These are phyloP conservation scores for Plasmodium fragile DNA, from an alignment of 169 alveolate species.

Conservation along the genomic window DNA sequence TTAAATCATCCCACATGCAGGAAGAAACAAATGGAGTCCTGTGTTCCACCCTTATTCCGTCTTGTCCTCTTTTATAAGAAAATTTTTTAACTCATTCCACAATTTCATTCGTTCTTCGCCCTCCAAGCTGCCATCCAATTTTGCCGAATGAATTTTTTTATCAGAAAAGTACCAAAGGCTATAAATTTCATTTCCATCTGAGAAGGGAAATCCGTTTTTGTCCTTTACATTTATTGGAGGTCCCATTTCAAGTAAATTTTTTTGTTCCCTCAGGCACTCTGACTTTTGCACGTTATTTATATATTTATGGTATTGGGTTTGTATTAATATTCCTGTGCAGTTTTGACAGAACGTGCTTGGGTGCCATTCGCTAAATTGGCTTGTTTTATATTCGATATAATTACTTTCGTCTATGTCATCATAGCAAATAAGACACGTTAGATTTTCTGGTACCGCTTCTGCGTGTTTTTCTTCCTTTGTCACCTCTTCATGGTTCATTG, in stretches of 20 bases:
- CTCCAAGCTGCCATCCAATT: slow-evolving; percentile 84
- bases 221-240: slow-evolving; percentile 88
- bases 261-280: slow-evolving; percentile 84
- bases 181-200: slow-evolving; percentile 81
- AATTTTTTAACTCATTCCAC: slow-evolving; percentile 80
- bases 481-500: slow-evolving; percentile 4
- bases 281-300: slow-evolving; percentile 82
- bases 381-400: slow-evolving; percentile 78
- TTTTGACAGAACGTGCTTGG: slow-evolving; percentile 78
- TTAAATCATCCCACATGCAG: background rate
- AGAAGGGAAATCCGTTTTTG: slow-evolving; percentile 85
- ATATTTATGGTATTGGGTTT: slow-evolving; percentile 84
- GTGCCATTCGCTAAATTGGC: slow-evolving; percentile 75
- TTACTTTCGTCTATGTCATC: slow-evolving; percentile 79
- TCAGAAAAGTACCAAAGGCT: slow-evolving; percentile 81
- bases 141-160: slow-evolving; percentile 78
- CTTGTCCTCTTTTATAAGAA: slow-evolving; percentile 75
- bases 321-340: slow-evolving; percentile 78
- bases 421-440: slow-evolving; percentile 79
- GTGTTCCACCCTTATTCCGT: no score
- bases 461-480: slow-evolving; percentile 33
- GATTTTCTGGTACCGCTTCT: slow-evolving; percentile 39
- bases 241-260: slow-evolving; percentile 80
- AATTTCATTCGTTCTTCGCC: slow-evolving; percentile 82
- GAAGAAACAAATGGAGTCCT: background rate